phyloP scores from a whole-genome alignment of 352 stramenopile genomes.

The Phytophthora colocasiae region DNA sequence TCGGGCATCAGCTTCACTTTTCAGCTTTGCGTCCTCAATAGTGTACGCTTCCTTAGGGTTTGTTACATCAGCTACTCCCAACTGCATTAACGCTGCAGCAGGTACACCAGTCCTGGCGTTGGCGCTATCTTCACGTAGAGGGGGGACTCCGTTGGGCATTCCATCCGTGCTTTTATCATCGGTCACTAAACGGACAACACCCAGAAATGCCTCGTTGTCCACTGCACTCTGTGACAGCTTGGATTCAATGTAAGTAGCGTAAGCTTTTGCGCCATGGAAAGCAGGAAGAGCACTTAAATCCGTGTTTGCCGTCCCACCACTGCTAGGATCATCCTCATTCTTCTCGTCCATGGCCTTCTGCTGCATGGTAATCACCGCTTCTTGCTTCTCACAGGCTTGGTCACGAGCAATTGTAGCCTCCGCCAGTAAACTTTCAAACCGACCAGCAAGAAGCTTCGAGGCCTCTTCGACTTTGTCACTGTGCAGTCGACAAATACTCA shows the following conservation, averaged over 20 bases:
- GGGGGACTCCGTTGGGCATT: constrained; percentile 25
- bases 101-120: constrained; percentile 25
- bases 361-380: constrained; percentile 51
- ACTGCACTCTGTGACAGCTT: constrained; percentile 35
- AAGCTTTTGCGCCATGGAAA: constrained; percentile 80
- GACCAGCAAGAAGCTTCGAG: constrained; percentile 43
- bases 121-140: constrained; percentile 10
- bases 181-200: constrained; percentile 54
- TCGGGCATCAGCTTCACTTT: constrained; percentile 88
- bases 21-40: constrained; percentile 93
- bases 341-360: constrained; percentile 57
- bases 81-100: constrained; percentile 21
- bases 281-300: constrained; percentile 69
- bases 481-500: constrained; percentile 75
- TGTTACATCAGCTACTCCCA: constrained; percentile 75
- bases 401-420: constrained; percentile 61
- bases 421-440: constrained; percentile 41
- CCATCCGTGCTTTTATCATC: constrained; percentile 49
- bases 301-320: constrained; percentile 27
- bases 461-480: constrained; percentile 61
- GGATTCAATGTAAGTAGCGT: constrained; percentile 69
- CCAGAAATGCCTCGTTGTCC: constrained; percentile 64
- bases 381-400: constrained; percentile 67
- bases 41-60: constrained; percentile 86
- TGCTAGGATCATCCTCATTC: constrained; percentile 56